Evolutionary conservation across 768 basidiomycete genomes (phyloP).

Genomic region (Auricularia heimuer): DNA sequence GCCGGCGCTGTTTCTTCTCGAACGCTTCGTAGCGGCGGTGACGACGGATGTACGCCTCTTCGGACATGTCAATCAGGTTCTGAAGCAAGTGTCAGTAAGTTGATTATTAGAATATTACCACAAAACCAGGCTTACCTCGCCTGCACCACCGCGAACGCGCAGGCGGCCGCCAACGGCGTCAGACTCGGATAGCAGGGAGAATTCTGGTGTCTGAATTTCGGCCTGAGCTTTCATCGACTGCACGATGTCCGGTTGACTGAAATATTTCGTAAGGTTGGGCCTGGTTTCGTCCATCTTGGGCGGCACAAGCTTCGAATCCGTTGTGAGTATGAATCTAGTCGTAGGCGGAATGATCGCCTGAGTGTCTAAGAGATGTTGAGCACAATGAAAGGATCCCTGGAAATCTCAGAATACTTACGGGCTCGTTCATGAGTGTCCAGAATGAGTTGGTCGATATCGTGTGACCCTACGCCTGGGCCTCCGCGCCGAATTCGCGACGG

Average conservation of each 20-base stretch:
- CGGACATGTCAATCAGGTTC: slow-evolving; percentile 60
- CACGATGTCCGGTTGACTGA: slow-evolving; percentile 68
- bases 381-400: neutral
- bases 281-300: slow-evolving; percentile 26
- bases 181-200: slow-evolving; percentile 35
- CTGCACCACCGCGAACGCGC: slow-evolving; percentile 49
- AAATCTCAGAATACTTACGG: slow-evolving; percentile 42
- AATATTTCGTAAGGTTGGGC: slow-evolving; percentile 57
- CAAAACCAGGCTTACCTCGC: slow-evolving; percentile 42
- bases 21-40: slow-evolving; percentile 81
- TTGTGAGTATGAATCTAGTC: slow-evolving; percentile 64
- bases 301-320: slow-evolving; percentile 46
- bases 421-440: slow-evolving; percentile 60
- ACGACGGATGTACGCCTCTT: slow-evolving; percentile 69
- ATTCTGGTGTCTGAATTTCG: slow-evolving; percentile 73
- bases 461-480: slow-evolving; percentile 69
- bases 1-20: slow-evolving; percentile 73
- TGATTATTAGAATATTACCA: slow-evolving; percentile 2
- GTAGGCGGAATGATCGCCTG: slow-evolving; percentile 59
- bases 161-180: slow-evolving; percentile 58
- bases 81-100: slow-evolving; percentile 18
- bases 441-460: slow-evolving; percentile 76
- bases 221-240: slow-evolving; percentile 58
- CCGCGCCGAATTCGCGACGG: slow-evolving; percentile 75
- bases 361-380: slow-evolving; percentile 43